Percentiles rank a stretch among this genome's conserved stretches.
Conservation (phyloP, 2,329 filamentous ascomycete species). For the Epichloe sibirici region DNA sequence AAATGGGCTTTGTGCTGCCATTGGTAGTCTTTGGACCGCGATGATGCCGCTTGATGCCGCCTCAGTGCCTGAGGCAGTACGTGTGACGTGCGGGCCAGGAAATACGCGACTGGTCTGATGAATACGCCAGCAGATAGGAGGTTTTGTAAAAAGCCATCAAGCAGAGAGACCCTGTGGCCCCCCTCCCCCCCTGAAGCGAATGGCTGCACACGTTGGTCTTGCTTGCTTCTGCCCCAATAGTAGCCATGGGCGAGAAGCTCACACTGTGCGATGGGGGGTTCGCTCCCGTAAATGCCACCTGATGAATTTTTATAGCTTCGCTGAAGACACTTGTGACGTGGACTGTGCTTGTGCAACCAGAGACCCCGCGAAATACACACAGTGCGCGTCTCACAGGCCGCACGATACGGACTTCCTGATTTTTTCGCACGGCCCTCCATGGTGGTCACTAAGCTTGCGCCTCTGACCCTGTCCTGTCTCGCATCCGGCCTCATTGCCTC, state of each 20-base stretch:
- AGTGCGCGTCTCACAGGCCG: not conserved
- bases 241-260: not conserved
- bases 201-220: not conserved
- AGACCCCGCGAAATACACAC: not conserved
- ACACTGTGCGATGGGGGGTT: not conserved
- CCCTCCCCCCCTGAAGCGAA: not conserved
- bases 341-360: not conserved
- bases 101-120: slow-evolving; percentile 16
- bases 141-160: not conserved
- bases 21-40: slow-evolving; percentile 4
- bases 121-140: slow-evolving; percentile 11
- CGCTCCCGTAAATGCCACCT: not conserved
- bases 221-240: not conserved
- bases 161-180: slow-evolving; percentile 4
- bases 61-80: slow-evolving; percentile 19
- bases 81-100: slow-evolving; percentile 10
- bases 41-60: slow-evolving; percentile 1
- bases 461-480: slow-evolving; percentile 3
- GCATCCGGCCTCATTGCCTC: slow-evolving; percentile 5
- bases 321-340: not conserved
- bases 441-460: not conserved
- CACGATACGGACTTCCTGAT: too few species aligned
- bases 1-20: slow-evolving; percentile 3
- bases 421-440: not conserved
- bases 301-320: not conserved